Conservation (phyloP, 768 basidiomycete species). For the Lactifluus pinguis region DNA sequence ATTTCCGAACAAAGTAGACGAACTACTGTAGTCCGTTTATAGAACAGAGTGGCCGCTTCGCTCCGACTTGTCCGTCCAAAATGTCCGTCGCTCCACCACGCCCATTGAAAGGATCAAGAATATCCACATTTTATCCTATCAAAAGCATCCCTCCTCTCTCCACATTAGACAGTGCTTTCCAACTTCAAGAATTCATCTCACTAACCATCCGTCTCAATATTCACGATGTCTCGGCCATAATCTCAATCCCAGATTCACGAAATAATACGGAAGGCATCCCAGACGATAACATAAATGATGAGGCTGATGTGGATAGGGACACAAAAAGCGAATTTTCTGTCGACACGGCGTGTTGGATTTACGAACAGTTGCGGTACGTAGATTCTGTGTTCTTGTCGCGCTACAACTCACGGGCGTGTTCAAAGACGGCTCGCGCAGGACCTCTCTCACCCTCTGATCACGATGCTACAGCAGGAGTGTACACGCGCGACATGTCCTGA, state of each 20-base stretch:
- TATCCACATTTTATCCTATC: slow-evolving; percentile 72
- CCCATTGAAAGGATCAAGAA: slow-evolving; percentile 67
- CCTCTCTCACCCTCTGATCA: slow-evolving; percentile 76
- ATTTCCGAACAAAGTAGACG: too few relatives aligned
- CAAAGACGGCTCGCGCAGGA: slow-evolving; percentile 80
- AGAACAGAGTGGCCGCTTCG: not conserved
- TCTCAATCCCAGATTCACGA: slow-evolving; percentile 52
- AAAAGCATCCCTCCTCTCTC: slow-evolving; percentile 61
- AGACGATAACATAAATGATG: slow-evolving; percentile 22
- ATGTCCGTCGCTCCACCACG: slow-evolving; percentile 39
- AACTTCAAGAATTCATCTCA: slow-evolving; percentile 91
- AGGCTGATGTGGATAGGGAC: slow-evolving; percentile 28
- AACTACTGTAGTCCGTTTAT: too few relatives aligned
- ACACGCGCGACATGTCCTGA: slow-evolving; percentile 81
- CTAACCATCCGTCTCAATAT: slow-evolving; percentile 78
- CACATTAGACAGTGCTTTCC: slow-evolving; percentile 83
- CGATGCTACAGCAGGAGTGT: slow-evolving; percentile 80
- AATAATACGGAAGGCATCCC: slow-evolving; percentile 20
- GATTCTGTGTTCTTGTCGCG: not conserved
- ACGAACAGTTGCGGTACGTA: slow-evolving; percentile 49
- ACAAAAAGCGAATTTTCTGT: slow-evolving; percentile 46
- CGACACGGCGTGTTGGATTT: slow-evolving; percentile 81
- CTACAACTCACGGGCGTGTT: not conserved
- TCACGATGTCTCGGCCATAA: slow-evolving; percentile 78
- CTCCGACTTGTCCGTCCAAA: not conserved